These are phyloP conservation scores for Kondoa subrosea DNA, from an alignment of 768 basidiomycete species.

Conservation along the genomic window DNA sequence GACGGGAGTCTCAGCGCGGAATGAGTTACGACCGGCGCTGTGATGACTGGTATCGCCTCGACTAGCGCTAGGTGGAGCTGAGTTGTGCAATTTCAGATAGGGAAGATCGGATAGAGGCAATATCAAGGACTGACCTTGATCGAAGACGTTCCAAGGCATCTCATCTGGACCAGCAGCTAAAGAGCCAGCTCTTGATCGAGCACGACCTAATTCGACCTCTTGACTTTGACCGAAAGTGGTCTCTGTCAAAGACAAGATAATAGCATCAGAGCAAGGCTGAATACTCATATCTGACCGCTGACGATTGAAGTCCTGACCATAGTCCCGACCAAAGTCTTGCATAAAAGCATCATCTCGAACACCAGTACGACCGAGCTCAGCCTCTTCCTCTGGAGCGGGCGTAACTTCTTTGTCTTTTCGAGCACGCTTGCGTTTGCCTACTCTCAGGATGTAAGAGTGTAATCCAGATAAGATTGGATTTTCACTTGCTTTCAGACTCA, in stretches of 20 bases:
- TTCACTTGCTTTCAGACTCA: neutral
- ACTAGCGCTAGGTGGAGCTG: neutral
- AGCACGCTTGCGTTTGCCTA: neutral
- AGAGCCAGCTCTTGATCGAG: neutral
- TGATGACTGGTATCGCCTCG: neutral
- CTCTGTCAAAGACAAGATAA: too few species aligned
- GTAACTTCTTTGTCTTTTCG: neutral
- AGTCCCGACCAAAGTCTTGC: neutral
- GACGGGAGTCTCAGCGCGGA: neutral
- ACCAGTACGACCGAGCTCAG: neutral
- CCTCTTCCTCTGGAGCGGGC: neutral
- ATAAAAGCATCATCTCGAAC: neutral
- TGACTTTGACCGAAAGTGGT: neutral
- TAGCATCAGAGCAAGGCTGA: too few species aligned
- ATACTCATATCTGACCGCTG: too few species aligned
- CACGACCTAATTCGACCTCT: neutral
- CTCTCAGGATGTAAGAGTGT: neutral
- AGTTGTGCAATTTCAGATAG: neutral
- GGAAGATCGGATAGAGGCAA: neutral
- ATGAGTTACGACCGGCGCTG: neutral
- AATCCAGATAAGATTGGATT: neutral
- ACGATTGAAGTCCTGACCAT: neutral
- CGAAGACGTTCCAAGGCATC: neutral
- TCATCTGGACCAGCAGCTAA: neutral
- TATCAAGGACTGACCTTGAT: neutral